Evolutionary conservation across 352 stramenopile species (phyloP).

Genomic region (Pythium monospermum): DNA sequence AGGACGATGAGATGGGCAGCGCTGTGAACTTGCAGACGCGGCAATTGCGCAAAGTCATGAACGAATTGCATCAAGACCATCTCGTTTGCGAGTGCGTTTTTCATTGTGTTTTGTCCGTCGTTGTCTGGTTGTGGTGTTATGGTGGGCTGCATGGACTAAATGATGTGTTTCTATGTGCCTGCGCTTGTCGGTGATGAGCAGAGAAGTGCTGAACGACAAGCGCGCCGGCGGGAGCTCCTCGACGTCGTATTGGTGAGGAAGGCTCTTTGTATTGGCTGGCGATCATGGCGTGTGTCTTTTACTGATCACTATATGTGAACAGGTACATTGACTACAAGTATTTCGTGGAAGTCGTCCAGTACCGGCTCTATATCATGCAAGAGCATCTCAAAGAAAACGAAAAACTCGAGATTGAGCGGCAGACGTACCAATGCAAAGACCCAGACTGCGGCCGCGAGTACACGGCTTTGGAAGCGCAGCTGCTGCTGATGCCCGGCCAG

Average conservation of each 20-base stretch:
- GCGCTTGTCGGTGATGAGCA: constrained; percentile 14
- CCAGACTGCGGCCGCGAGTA: constrained; percentile 84
- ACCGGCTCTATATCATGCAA: constrained; percentile 84
- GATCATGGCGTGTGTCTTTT: not conserved
- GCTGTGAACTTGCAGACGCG: constrained; percentile 85
- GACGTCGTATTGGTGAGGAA: constrained; percentile 74
- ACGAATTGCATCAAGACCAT: constrained; percentile 81
- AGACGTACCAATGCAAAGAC: constrained; percentile 85
- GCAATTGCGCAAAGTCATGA: constrained; percentile 88
- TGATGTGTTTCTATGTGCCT: not conserved
- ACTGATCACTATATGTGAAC: not conserved
- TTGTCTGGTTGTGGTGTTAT: no score
- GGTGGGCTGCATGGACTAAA: no score
- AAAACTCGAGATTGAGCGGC: constrained; percentile 81
- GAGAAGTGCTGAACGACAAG: constrained; percentile 87
- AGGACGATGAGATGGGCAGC: constrained; percentile 87
- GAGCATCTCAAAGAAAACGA: constrained; percentile 83
- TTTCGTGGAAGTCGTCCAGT: constrained; percentile 88
- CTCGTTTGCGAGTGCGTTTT: constrained; percentile 75
- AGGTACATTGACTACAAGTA: constrained; percentile 92
- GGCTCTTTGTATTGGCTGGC: not conserved
- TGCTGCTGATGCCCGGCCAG: constrained; percentile 76
- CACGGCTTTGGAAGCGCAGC: constrained; percentile 77
- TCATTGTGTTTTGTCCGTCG: no score
- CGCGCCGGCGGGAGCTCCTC: constrained; percentile 74